Conservation (phyloP, 164 flowering plant species). For the Dillenia turbinata region DNA sequence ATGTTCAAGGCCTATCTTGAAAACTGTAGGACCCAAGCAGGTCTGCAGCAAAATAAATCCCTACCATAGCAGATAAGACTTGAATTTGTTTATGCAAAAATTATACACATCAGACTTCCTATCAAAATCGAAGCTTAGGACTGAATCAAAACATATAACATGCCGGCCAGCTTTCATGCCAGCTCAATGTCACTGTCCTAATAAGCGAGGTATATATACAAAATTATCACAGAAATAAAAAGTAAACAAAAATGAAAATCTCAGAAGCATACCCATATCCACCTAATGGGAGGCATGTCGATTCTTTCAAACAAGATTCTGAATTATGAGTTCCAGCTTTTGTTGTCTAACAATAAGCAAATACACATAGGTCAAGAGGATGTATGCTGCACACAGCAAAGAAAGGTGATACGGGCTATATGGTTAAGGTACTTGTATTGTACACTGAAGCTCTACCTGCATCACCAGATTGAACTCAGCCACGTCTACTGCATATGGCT, state of each 20-base stretch:
- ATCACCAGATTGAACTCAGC: slow-evolving; percentile 89
- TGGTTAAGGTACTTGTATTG: no score
- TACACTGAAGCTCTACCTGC: slow-evolving; percentile 51
- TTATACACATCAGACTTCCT: no score
- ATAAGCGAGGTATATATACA: no score
- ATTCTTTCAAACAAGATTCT: slow-evolving; percentile 78
- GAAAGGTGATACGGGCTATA: not conserved
- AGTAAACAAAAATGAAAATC: not conserved
- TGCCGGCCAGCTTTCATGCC: no score
- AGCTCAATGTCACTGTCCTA: no score
- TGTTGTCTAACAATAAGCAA: slow-evolving; percentile 55
- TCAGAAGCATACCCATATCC: slow-evolving; percentile 78
- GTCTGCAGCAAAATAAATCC: no score
- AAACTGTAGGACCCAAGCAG: no score
- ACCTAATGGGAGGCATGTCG: slow-evolving; percentile 88
- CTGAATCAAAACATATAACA: no score
- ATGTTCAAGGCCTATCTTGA: no score
- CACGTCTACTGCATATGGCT: slow-evolving; percentile 41
- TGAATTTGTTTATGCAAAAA: no score
- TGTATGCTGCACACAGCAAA: not conserved
- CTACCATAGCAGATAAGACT: no score
- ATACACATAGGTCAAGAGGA: not conserved
- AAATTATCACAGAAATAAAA: not conserved
- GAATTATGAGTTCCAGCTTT: slow-evolving; percentile 85
- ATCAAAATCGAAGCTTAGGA: no score